Evolutionary conservation across 176 grass and related monocot genomes (phyloP), one percentile per base, ranked within the genome.

Genomic region (Oryza glaberrima): DNA sequence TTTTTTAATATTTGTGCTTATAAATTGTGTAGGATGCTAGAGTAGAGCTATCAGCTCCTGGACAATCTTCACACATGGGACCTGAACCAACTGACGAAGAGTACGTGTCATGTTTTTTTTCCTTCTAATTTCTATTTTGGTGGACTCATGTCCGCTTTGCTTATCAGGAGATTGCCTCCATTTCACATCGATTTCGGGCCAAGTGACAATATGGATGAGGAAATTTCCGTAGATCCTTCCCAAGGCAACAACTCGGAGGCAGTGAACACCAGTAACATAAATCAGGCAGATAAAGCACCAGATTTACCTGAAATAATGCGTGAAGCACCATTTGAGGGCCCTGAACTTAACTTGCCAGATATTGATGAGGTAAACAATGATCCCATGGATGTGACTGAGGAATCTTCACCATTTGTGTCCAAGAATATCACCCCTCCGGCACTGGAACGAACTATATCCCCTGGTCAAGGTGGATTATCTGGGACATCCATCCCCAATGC

Each of bases 81-180:
- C 65, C 84, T 72, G 78, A 36, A 73, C 88, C 83, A 82, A 86
- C 76, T 41, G 86, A 88, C 19, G 86, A 96, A 54, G 89, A 84
- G 94, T 91, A 93, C 64, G 84, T 30, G 8, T 35, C 70, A 44
- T 46, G 38, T 47, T 36, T 44, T 69, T 14, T 73, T 49, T 38
- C 36, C 44, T 46, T 38, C 49, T 9, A 13, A 51, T 76, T 38
- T 38, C 49, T 13, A 13, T 64, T 71, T 66, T 78, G 1, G 20
- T 73, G 46, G 19, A 51, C 49, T 86, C 1, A 67, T 67, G 54
- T 35, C 73, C 73, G 35, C 22, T 82, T 91, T 83, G 36, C 73
- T 77, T 70, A 44, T 79, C 87, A 95, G 93, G 41, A 85, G 58
- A 7, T 63, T 85, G 49, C 96, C 93, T 69, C 93, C 93, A 78